phyloP scores from a whole-genome alignment of 2,329 filamentous ascomycete genomes.

The Penicillium sp. region DNA sequence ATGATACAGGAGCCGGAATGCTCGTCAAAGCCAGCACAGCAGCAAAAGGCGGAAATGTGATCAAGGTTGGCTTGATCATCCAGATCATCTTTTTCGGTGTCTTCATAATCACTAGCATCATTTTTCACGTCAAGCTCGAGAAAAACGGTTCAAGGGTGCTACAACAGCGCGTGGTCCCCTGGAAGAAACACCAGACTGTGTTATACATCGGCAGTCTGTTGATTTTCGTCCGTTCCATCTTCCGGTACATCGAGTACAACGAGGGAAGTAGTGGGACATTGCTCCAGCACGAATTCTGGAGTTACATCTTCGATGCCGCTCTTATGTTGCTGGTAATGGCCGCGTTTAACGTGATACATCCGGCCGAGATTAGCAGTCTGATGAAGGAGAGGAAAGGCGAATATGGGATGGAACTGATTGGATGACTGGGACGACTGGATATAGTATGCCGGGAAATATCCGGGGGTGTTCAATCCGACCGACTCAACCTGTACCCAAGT shows the following conservation, averaged over 20 bases:
- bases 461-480: not conserved
- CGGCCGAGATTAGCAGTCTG: not conserved
- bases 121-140: not conserved
- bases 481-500: not conserved
- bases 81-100: not conserved
- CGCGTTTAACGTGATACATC: not conserved
- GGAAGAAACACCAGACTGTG: not conserved
- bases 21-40: not conserved
- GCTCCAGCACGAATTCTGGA: not conserved
- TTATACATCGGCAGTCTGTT: not conserved
- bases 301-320: not conserved
- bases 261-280: not conserved
- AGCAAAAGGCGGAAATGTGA: not conserved
- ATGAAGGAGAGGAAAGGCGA: not conserved
- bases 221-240: not conserved
- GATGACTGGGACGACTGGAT: not conserved
- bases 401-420: not conserved
- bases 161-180: not conserved
- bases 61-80: not conserved
- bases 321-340: not conserved
- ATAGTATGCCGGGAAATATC: not conserved
- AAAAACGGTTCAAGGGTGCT: not conserved
- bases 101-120: not conserved
- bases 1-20: not conserved
- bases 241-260: slow-evolving; percentile 3